Base-by-base conservation (phyloP, 2,329 filamentous ascomycete genomes). In the Xylariaceae sp. region DNA sequence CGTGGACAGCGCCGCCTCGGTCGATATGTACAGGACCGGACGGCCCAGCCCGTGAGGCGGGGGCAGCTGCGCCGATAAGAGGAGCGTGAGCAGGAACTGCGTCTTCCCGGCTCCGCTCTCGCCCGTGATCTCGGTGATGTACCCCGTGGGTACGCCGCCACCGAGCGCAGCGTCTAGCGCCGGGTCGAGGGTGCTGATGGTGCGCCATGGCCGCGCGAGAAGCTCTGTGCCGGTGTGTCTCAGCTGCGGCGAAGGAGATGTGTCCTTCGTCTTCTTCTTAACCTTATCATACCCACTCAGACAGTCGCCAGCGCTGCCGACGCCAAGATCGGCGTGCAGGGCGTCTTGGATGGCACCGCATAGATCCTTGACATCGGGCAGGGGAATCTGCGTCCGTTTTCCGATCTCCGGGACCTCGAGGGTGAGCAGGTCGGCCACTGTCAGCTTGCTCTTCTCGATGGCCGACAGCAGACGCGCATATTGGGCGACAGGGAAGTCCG, bases 31-130 rank as follows among this genome's bases (percentile, higher is more conserved):
- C 24, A 98, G 73, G 1, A 87, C 83, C n/a, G 80, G 74, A 44
- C 80, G 79, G 26, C 75, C 75, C 0, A 88, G 72, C 5, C 87
- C 88, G 29, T 71, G 70, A 0, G 87, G 85, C 1, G 78, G 66
- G 2, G 85, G 80, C 4, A 97, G 81, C 62, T 98, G 92, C 12
- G 83, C 82, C 21, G 89, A 76, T 23, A 97, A 79, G 31, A 94
- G 80, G 18, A 98, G 74, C 15, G 83, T 81, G 18, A 97, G 76
- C 18, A 97, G 81, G 55, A 96, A 79, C 62, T 98, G 92, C 1
- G 92, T 96, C 73, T 98, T 98, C 55, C 90, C 92, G 50, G 82
- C 85, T 53, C 89, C 92, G 49, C 88, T 94, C 68, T 97, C 92
- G 42, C 92, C 92, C 2, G 88, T 85, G 44, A 98, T 74, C 61